Evolutionary conservation across 2,329 filamentous ascomycete species (phyloP).

Genomic region (Trematosphaeria pertusa): DNA sequence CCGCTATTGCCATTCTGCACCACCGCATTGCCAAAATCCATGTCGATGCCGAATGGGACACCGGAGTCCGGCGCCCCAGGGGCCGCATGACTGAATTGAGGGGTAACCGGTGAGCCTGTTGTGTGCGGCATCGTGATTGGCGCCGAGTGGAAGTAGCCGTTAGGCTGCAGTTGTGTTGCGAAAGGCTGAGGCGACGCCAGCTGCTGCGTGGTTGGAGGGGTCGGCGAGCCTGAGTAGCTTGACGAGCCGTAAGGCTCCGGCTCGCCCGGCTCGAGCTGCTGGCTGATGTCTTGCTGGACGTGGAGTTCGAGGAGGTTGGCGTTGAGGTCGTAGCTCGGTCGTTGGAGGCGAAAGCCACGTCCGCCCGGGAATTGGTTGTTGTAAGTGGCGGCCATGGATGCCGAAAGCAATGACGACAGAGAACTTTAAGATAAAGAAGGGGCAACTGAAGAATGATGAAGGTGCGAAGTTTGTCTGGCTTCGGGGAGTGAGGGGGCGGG

Average conservation of each 20-base stretch:
- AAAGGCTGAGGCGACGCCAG: constrained; percentile 29
- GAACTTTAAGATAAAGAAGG: not conserved
- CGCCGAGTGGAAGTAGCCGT: constrained; percentile 4
- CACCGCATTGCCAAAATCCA: constrained; percentile 6
- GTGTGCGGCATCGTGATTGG: constrained; percentile 18
- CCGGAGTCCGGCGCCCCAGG: not conserved
- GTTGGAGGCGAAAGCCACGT: constrained; percentile 8
- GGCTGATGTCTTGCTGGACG: constrained; percentile 15
- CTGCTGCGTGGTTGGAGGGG: constrained; percentile 10
- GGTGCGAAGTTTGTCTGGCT: not conserved
- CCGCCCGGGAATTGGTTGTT: constrained; percentile 2
- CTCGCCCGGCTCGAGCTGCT: constrained; percentile 14
- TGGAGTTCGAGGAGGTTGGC: constrained; percentile 7
- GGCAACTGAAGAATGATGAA: not conserved
- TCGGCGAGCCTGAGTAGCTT: constrained; percentile 17
- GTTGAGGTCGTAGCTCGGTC: constrained; percentile 1
- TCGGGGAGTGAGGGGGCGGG: not conserved
- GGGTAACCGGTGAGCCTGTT: constrained; percentile 18
- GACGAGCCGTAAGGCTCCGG: constrained; percentile 22
- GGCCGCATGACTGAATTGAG: constrained; percentile 19
- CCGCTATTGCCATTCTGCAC: not conserved
- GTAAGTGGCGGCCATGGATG: constrained; percentile 9
- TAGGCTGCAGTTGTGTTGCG: constrained; percentile 6
- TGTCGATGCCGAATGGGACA: not conserved
- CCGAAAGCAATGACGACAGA: not conserved